These are phyloP conservation scores for Globisporangium uncinulatum DNA, from an alignment of 352 stramenopile species.

Conservation along the genomic window DNA sequence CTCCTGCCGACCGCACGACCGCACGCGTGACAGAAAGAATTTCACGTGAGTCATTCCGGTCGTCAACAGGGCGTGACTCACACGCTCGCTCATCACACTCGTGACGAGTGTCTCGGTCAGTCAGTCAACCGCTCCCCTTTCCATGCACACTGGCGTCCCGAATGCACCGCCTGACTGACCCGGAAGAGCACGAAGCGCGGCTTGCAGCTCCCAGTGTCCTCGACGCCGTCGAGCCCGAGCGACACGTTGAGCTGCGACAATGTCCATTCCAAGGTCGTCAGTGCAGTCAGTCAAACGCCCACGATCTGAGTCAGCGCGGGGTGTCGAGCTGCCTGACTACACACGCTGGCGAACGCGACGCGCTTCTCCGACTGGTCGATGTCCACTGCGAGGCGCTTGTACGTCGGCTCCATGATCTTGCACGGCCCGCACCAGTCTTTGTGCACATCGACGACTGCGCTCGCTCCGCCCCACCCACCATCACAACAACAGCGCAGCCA, in stretches of 20 bases:
- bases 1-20: constrained; percentile 24
- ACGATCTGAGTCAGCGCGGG: neutral
- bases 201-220: constrained; percentile 60
- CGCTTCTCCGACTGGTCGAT: constrained; percentile 51
- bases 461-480: neutral
- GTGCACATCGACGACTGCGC: constrained; percentile 55
- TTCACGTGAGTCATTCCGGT: neutral
- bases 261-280: neutral
- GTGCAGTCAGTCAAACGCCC: neutral
- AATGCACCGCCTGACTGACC: constrained; percentile 16
- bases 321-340: neutral
- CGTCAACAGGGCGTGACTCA: neutral
- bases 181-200: constrained; percentile 59
- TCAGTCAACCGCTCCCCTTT: neutral
- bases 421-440: constrained; percentile 71
- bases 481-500: neutral
- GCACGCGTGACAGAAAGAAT: neutral
- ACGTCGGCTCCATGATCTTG: constrained; percentile 74
- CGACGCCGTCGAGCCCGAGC: constrained; percentile 40
- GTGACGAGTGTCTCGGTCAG: neutral
- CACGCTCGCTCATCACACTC: neutral
- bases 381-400: constrained; percentile 53
- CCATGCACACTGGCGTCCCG: neutral
- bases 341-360: constrained; percentile 48
- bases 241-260: constrained; percentile 35